These are phyloP conservation scores for Fistulifera pelliculosa DNA, from an alignment of 108 stramenopile species.

Conservation along the genomic window DNA sequence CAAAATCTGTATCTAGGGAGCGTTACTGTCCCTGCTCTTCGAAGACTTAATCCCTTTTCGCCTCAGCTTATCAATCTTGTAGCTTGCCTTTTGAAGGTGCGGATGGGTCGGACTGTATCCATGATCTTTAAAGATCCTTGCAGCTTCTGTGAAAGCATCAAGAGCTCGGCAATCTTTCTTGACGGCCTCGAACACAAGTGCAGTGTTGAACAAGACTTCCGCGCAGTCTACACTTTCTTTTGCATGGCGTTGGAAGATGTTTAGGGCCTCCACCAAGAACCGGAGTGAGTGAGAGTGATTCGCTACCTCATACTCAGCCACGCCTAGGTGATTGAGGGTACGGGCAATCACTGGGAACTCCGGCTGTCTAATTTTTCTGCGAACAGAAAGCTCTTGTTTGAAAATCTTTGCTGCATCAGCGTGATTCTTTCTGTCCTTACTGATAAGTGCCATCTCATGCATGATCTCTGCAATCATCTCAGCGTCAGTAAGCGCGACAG, in stretches of 20 bases:
- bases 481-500: slow-evolving; percentile 39
- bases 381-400: slow-evolving; percentile 46
- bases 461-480: slow-evolving; percentile 54
- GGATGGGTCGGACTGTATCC: slow-evolving; percentile 30
- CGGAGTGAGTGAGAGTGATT: slow-evolving; percentile 37
- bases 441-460: slow-evolving; percentile 49
- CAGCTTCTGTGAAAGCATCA: slow-evolving; percentile 39
- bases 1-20: no score
- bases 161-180: slow-evolving; percentile 28
- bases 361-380: slow-evolving; percentile 34
- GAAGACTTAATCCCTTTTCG: slow-evolving; percentile 1
- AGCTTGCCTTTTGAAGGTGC: slow-evolving; percentile 22
- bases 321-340: slow-evolving; percentile 38
- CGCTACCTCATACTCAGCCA: slow-evolving; percentile 36
- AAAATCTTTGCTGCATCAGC: slow-evolving; percentile 38
- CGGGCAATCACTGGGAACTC: slow-evolving; percentile 39
- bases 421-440: slow-evolving; percentile 23
- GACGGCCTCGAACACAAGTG: slow-evolving; percentile 34
- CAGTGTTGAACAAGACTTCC: slow-evolving; percentile 40
- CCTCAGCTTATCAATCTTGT: slow-evolving; percentile 17
- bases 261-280: slow-evolving; percentile 45
- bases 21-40: no score
- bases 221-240: slow-evolving; percentile 28
- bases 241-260: slow-evolving; percentile 29
- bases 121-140: slow-evolving; percentile 32